A percentile compares a stretch with the other conserved stretches of the same genome.
These are phyloP conservation scores for Leccinum variabile DNA, from an alignment of 1,284 basidiomycete genomes.

Conservation along the genomic window DNA sequence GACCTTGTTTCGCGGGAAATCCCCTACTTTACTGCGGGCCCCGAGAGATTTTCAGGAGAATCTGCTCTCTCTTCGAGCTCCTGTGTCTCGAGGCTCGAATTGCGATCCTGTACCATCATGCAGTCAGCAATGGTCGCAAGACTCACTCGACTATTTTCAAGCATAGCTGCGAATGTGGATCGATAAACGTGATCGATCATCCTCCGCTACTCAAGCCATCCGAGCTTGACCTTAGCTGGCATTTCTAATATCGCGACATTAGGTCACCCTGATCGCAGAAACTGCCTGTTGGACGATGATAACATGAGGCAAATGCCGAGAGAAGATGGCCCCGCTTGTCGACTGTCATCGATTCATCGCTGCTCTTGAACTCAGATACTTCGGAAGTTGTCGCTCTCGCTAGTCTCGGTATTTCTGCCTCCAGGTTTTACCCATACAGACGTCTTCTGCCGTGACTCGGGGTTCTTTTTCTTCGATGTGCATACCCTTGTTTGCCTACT, in stretches of 20 bases:
- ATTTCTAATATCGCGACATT: background rate
- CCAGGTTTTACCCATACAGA: background rate
- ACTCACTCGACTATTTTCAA: slow-evolving; percentile 9
- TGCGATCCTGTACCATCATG: background rate
- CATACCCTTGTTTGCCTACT: slow-evolving; percentile 11
- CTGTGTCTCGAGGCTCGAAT: background rate
- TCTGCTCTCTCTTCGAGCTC: background rate
- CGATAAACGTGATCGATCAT: slow-evolving; percentile 4
- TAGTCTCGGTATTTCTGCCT: background rate
- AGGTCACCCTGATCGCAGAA: slow-evolving; percentile 9
- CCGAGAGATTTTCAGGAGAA: background rate
- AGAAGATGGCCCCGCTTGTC: background rate
- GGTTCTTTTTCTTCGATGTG: slow-evolving; percentile 1
- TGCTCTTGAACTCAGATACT: background rate
- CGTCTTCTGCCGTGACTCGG: slow-evolving; percentile 4
- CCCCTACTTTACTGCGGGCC: background rate
- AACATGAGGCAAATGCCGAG: slow-evolving; percentile 23
- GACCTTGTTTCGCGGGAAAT: slow-evolving; percentile 23
- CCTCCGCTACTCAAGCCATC: background rate
- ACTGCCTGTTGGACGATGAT: slow-evolving; percentile 8
- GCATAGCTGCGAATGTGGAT: background rate
- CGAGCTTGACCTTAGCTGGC: slow-evolving; percentile 1
- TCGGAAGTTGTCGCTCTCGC: background rate
- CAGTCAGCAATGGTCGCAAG: slow-evolving; percentile 5
- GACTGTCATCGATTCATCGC: background rate